A percentile compares a stretch with the other conserved stretches of the same genome.
These are phyloP conservation scores for Selaginella tamariscina DNA, from an alignment of 75 land plant genomes.

Conservation along the genomic window DNA sequence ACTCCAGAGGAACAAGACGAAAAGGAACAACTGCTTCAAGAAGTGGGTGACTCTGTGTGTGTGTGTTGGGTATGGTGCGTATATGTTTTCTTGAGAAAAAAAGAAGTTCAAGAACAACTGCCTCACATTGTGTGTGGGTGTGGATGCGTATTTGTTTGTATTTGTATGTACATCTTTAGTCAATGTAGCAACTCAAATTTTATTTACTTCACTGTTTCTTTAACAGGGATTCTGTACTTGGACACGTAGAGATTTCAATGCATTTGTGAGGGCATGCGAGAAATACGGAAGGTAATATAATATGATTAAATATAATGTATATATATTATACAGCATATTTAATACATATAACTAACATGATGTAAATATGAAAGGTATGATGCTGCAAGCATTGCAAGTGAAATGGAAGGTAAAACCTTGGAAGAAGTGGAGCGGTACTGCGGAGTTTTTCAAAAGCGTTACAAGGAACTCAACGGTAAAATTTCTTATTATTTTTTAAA, in stretches of 20 bases:
- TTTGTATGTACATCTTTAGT: no score
- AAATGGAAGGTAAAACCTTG: conserved; percentile 11
- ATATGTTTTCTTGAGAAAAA: no score
- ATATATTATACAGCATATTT: no score
- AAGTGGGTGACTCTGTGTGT: neutral
- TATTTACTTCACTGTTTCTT: neutral
- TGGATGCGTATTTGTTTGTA: no score
- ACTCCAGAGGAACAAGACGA: conserved; percentile 11
- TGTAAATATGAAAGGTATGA: conserved; percentile 9
- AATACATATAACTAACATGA: no score
- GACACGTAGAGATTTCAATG: conserved; percentile 9
- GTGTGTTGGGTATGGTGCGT: no score
- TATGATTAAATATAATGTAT: no score
- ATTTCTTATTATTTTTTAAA: neutral
- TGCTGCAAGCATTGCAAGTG: conserved; percentile 5
- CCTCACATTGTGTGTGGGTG: no score
- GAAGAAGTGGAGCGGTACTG: conserved; percentile 7
- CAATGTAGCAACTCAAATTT: neutral
- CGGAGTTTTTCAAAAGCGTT: conserved; percentile 1
- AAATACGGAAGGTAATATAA: conserved; percentile 12
- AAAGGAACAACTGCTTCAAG: conserved; percentile 7
- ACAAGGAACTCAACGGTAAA: conserved; percentile 8
- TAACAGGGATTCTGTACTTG: conserved; percentile 9
- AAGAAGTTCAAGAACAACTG: neutral
- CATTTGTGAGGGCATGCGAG: conserved; percentile 10